phyloP scores from a whole-genome alignment of 2,329 filamentous ascomycete species.

The Beauveria varroae region DNA sequence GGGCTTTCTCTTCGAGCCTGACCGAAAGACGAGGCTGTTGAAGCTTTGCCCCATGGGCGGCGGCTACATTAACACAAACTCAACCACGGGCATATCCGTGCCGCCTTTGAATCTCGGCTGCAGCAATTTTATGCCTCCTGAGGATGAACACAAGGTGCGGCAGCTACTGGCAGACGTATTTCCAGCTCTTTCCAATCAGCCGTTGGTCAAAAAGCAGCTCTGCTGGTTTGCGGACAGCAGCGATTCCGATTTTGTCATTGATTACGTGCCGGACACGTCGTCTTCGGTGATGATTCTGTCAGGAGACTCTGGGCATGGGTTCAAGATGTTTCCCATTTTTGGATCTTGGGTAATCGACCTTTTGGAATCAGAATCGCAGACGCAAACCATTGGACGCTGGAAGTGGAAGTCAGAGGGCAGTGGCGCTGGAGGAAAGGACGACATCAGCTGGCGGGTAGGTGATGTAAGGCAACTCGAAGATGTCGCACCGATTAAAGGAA shows the following conservation, averaged over 20 bases:
- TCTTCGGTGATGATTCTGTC: constrained; percentile 40
- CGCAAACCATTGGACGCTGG: not conserved
- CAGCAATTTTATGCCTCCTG: constrained; percentile 41
- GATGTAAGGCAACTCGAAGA: not conserved
- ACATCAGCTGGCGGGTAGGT: not conserved
- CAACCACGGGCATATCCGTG: constrained; percentile 29
- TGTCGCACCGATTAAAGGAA: not conserved
- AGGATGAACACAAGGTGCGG: constrained; percentile 46
- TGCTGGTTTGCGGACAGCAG: constrained; percentile 58
- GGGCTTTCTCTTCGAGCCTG: constrained; percentile 60
- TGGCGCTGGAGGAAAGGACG: not conserved
- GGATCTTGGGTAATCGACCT: not conserved
- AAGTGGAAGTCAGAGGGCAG: not conserved
- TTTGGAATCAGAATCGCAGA: not conserved
- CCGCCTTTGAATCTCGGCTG: constrained; percentile 24
- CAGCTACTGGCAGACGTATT: constrained; percentile 43
- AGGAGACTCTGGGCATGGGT: constrained; percentile 55
- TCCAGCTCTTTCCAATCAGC: constrained; percentile 44
- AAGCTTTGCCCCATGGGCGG: constrained; percentile 54
- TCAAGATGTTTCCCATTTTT: constrained; percentile 53
- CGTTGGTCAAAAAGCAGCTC: constrained; percentile 48
- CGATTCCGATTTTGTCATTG: constrained; percentile 54
- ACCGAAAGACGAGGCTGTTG: constrained; percentile 47
- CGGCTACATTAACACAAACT: constrained; percentile 42
- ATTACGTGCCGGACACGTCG: constrained; percentile 44